phyloP scores from a whole-genome alignment of 2,329 filamentous ascomycete species.

The Colletotrichum scovillei region DNA sequence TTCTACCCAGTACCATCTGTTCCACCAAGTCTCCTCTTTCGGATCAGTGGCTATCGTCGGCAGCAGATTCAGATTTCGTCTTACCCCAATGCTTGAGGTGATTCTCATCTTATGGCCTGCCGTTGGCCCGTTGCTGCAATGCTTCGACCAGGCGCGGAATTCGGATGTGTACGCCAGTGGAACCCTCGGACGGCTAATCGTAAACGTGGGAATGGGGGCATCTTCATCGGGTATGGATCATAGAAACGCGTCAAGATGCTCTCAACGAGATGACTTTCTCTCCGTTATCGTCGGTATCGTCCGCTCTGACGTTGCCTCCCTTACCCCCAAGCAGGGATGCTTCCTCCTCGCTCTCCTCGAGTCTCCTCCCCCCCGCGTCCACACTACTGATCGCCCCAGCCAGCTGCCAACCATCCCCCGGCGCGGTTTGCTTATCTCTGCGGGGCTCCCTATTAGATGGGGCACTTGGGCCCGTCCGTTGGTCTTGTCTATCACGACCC shows the following conservation, averaged over 20 bases:
- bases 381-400: constrained; percentile 24
- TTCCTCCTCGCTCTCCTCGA: background rate
- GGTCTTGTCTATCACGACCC: constrained; percentile 30
- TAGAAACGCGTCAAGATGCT: background rate
- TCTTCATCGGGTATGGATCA: background rate
- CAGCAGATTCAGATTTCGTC: constrained; percentile 5
- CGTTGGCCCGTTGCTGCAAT: background rate
- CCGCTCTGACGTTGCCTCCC: constrained; percentile 20
- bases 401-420: constrained; percentile 20
- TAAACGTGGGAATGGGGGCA: constrained; percentile 7
- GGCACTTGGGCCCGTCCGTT: background rate
- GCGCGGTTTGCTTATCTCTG: constrained; percentile 32
- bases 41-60: constrained; percentile 27
- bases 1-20: background rate
- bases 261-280: background rate
- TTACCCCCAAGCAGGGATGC: constrained; percentile 5
- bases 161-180: constrained; percentile 6
- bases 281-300: constrained; percentile 33
- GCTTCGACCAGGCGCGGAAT: background rate
- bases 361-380: constrained; percentile 19
- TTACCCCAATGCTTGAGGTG: constrained; percentile 35
- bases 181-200: background rate
- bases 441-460: constrained; percentile 10
- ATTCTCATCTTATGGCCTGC: background rate
- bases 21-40: background rate